Evolutionary conservation across 2,329 filamentous ascomycete genomes (phyloP), one percentile per base, ranked within the genome.

Genomic region (Plenodomus tracheiphilus): DNA sequence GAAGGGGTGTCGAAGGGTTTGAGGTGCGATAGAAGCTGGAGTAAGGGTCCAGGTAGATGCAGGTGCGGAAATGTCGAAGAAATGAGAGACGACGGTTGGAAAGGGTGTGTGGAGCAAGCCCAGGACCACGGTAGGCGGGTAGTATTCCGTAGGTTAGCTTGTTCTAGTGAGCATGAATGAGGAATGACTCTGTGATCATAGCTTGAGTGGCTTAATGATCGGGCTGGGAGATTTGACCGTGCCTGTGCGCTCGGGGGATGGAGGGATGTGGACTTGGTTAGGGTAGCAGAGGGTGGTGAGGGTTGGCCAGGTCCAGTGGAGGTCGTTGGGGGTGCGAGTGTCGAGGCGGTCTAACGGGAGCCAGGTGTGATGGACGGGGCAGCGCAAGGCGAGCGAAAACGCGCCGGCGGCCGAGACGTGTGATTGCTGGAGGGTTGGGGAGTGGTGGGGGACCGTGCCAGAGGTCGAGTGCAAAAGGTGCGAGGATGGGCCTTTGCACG

Each of bases 51-150:
- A 72, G 68, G 63, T 68, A 62, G 62, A 64, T 68, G 69, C 64
- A 72, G 66, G 50, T 63, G 63, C 64, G 67, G 64, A 60, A 66
- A 58, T 59, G 66, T 64, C 57, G 63, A 66, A 68, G 68, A 72
- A 70, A 72, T 70, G 71, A 73, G 65, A 65, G 69, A 68, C 65
- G 64, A 70, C 61, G 61, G 67, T 67, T 71, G 68, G 64, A 70
- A 70, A 70, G 66, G 70, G 62, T 62, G 66, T 71, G 66, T 71
- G 68, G 68, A 69, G 66, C 56, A 60, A 61, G 65, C 68, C 71
- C 71, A 69, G 70, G 64, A 64, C 66, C 65, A 73, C 70, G 71
- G 71, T 74, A 71, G 65, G 62, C 69, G 70, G 70, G 66, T 70
- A 64, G 64, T 65, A 61, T 71, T 66, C 67, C 69, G 70, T 64